Percentiles rank a stretch among this genome's conserved stretches.
Evolutionary conservation across 352 stramenopile genomes (phyloP).

Genomic region (Phytophthora podocarpi): DNA sequence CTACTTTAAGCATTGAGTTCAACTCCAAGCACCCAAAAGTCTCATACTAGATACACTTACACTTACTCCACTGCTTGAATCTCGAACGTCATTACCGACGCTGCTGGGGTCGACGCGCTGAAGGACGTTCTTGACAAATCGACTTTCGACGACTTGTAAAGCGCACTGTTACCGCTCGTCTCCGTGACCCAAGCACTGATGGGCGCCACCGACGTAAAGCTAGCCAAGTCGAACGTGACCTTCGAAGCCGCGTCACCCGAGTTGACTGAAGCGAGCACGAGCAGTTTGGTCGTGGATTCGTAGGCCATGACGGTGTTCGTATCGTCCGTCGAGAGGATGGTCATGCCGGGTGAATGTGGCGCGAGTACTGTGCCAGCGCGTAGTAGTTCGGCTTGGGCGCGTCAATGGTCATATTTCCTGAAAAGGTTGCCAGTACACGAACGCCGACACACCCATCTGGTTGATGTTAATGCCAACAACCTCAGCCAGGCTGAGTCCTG

Average conservation of each 20-base stretch:
- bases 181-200: constrained; percentile 52
- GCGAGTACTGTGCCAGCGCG: constrained; percentile 61
- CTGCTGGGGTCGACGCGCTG: constrained; percentile 33
- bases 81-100: constrained; percentile 43
- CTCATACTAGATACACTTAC: no score
- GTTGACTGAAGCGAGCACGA: constrained; percentile 59
- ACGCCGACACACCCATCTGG: constrained; percentile 57
- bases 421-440: constrained; percentile 79
- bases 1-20: no score
- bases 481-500: constrained; percentile 55
- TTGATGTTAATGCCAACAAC: constrained; percentile 61
- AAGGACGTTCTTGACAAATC: constrained; percentile 36
- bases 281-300: constrained; percentile 32
- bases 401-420: constrained; percentile 43
- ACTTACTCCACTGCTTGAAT: no score
- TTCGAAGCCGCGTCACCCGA: constrained; percentile 23
- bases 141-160: constrained; percentile 41
- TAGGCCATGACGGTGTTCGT: constrained; percentile 54
- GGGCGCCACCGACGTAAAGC: constrained; percentile 34
- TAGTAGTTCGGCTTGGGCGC: constrained; percentile 56
- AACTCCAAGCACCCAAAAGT: no score
- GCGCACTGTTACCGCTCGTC: constrained; percentile 37
- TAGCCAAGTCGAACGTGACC: constrained; percentile 46
- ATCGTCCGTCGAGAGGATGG: constrained; percentile 44
- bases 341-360: constrained; percentile 68